Evolutionary conservation across 2,329 filamentous ascomycete genomes (phyloP), one percentile per base, ranked within the genome.

Genomic region (Biscogniauxia marginata): DNA sequence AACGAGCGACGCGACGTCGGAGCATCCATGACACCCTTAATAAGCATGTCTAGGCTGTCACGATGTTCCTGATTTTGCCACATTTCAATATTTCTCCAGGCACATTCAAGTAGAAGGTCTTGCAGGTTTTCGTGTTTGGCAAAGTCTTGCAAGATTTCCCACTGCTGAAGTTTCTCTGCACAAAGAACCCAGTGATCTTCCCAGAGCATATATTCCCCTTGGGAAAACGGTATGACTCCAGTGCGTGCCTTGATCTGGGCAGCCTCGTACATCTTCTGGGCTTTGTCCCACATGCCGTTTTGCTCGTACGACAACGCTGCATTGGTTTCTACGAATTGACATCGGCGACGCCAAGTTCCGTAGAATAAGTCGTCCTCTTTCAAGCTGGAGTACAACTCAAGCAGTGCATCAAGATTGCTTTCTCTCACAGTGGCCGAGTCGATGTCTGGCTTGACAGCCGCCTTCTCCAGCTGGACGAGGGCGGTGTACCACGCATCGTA

Each of bases 101-200:
- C 93, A 58, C 95, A 92, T 74, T 99, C 95, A 11, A 99, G 79
- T 34, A 97, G 86, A 50, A 99, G 84, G 70, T 99, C 95, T 69
- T 97, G 96, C 75, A 97, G 89, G 69, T 99, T 99, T 71, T 99
- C 96, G 67, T 99, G 95, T 74, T 99, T 99, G 3, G 95, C 93
- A 69, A 98, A 98, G 66, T 99, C 96, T 60, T 92, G 91, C 30
- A 99, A 75, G 55, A 99, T 93, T 67, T 99, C 95, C 95, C 95
- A 99, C 70, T 99, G 96, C 72, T 99, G 96, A 47, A 99, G 81
- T 75, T 99, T 99, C 75, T 98, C 92, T 0, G 93, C 95, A 72
- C 95, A 99, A 50, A 97, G 83, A 45, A 99, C 88, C 95, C 95
- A 99, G 67, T 99, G 96, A 70, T 99, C 95, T 74, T 99, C 95